Evolutionary conservation across 768 basidiomycete genomes (phyloP), one percentile per base, ranked within the genome.

Genomic region (Pulveroboletus sp.): DNA sequence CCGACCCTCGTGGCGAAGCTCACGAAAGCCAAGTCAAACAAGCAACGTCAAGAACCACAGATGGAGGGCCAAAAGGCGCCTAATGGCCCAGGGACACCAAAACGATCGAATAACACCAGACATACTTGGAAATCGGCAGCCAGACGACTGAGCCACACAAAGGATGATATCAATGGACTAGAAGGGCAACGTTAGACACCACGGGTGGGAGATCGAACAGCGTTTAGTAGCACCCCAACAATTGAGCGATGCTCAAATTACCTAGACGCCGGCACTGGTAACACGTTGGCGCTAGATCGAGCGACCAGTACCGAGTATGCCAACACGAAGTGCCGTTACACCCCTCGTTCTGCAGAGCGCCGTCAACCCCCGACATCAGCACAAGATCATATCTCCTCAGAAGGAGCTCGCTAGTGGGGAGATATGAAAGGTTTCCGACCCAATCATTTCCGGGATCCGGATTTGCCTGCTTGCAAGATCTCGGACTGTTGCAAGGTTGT

Each of bases 11-110:
- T 36, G 38, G 28, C 2, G 27, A 28, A 42, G 18, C 26, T 21
- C 1, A 11, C 26, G 35, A 26, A 6, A 5, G 10, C 27, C n/a
- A 28, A 1, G 11, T n/a, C 13, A 13, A 30, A n/a, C 7, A 14
- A 21, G 33, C 11, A 55, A 56, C 45, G 44, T 56, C 43, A 24
- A n/a, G 31, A 13, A 8, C 40, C 40, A 49, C 8, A 31, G n/a
- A 36, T 4, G 17, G 24, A 21, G 24, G 13, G 26, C 30, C 18
- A 13, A 21, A 14, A 43, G 17, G 5, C 18, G 10, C 8, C 6
- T 10, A 10, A n/a, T 36, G 13, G 47, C 6, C 5, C 21, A 10
- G 21, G 40, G 21, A 37, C 5, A 28, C 32, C 5, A 3, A n/a
- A 18, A 24, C 6, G 17, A 53, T 32, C 9, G 21, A 11, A 32